Conservation (phyloP, 2,329 filamentous ascomycete species). For the Hypocrella siamensis region DNA sequence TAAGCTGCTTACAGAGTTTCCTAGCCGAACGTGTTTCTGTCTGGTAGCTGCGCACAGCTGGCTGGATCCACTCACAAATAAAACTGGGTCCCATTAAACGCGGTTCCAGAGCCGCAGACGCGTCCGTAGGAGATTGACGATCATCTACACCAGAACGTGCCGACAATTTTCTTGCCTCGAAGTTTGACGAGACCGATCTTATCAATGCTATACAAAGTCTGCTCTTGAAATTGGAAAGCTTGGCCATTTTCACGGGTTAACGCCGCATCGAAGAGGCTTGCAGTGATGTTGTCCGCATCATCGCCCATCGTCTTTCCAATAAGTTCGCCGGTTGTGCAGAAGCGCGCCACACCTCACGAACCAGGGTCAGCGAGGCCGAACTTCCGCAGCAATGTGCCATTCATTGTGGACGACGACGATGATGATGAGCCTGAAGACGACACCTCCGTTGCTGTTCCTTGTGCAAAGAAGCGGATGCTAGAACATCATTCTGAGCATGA, state of each 20-base stretch:
- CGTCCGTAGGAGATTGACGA: no score
- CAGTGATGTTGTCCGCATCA: constrained; percentile 40
- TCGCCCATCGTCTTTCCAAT: constrained; percentile 41
- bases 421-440: constrained; percentile 12
- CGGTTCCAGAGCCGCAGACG: constrained; percentile 6
- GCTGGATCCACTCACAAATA: neutral
- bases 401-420: constrained; percentile 22
- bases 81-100: constrained; percentile 12
- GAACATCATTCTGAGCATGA: constrained; percentile 8
- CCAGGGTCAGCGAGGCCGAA: constrained; percentile 18
- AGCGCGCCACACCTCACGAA: constrained; percentile 20
- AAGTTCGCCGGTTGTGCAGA: constrained; percentile 25
- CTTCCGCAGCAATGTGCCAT: constrained; percentile 20
- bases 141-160: no score
- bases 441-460: constrained; percentile 4
- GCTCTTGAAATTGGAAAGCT: no score
- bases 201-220: no score
- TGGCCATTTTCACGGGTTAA: no score
- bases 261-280: no score
- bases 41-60: constrained; percentile 8
- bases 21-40: constrained; percentile 4
- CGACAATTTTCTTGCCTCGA: no score
- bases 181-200: no score
- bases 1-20: no score
- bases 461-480: constrained; percentile 17